A percentile compares a stretch with the other conserved stretches of the same genome.
Evolutionary conservation across 2,329 filamentous ascomycete genomes (phyloP).

Genomic region (Chrysosporium queenslandicum): DNA sequence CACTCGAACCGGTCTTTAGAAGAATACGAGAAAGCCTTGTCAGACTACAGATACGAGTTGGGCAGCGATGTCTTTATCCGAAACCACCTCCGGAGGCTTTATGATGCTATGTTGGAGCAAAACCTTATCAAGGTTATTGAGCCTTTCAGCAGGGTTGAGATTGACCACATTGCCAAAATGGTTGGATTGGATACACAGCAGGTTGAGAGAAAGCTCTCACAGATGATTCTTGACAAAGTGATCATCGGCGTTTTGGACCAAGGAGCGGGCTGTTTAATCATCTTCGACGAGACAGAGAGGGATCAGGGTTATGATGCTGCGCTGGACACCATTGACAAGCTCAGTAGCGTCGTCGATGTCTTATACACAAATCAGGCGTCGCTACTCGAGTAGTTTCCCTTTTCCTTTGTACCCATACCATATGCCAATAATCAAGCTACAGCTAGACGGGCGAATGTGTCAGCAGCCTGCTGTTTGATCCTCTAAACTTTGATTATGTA

Average conservation of each 20-base stretch:
- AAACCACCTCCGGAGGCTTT: conserved; percentile 87
- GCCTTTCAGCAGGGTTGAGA: conserved; percentile 94
- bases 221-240: conserved; percentile 99
- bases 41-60: conserved; percentile 83
- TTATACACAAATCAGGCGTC: conserved; percentile 97
- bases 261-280: conserved; percentile 92
- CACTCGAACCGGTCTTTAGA: conserved; percentile 93
- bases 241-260: conserved; percentile 97
- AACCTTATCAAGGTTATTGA: conserved; percentile 99
- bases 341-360: conserved; percentile 94
- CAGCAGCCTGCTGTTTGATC: not conserved
- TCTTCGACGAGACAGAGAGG: conserved; percentile 88
- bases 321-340: conserved; percentile 87
- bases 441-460: not conserved
- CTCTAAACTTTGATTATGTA: not conserved
- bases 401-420: not conserved
- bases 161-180: conserved; percentile 94
- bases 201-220: conserved; percentile 93
- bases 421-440: not conserved
- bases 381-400: conserved; percentile 62
- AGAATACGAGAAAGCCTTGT: conserved; percentile 89
- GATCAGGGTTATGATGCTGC: conserved; percentile 93
- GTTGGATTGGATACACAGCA: conserved; percentile 91
- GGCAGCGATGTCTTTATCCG: conserved; percentile 93
- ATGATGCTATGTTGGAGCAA: conserved; percentile 98